These are phyloP conservation scores for Leishmania braziliensis DNA, from an alignment of 208 protist genomes.

Conservation along the genomic window DNA sequence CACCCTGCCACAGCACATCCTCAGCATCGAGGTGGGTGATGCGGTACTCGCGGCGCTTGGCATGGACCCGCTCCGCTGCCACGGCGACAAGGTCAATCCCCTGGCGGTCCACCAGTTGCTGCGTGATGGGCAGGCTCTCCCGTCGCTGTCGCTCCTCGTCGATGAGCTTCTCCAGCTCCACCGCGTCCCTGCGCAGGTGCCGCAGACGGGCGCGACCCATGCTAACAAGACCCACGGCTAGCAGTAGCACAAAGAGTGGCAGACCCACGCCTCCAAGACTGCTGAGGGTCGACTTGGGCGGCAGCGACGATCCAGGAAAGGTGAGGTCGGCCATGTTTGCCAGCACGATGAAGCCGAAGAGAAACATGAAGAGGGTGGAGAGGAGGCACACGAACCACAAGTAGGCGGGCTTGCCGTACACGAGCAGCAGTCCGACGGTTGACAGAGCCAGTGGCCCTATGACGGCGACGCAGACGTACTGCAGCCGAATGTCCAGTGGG, in stretches of 20 bases:
- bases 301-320: conserved; percentile 15
- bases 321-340: conserved; percentile 22
- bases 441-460: conserved; percentile 48
- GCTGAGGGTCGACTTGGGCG: conserved; percentile 10
- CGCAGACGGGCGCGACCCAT: conserved; percentile 17
- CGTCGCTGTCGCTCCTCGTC: conserved; percentile 26
- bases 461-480: conserved; percentile 52
- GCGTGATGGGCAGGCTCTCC: conserved; percentile 28
- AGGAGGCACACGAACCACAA: conserved; percentile 46
- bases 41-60: conserved; percentile 17
- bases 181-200: conserved; percentile 26
- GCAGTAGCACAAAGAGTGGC: conserved; percentile 29
- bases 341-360: conserved; percentile 59
- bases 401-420: conserved; percentile 48
- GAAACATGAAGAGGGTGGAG: conserved; percentile 45
- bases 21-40: conserved; percentile 26
- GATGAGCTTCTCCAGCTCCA: conserved; percentile 15
- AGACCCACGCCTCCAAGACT: conserved; percentile 37
- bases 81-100: conserved; percentile 45
- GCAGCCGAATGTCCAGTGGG: conserved; percentile 61
- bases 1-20: conserved; percentile 26
- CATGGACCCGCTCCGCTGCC: conserved; percentile 36
- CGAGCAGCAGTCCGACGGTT: conserved; percentile 49
- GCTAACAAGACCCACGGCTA: conserved; percentile 27
- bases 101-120: conserved; percentile 53